Percentiles rank a stretch among this genome's conserved stretches.
Conservation (phyloP, 1,284 basidiomycete species). For the Xerocomus nothofagi region DNA sequence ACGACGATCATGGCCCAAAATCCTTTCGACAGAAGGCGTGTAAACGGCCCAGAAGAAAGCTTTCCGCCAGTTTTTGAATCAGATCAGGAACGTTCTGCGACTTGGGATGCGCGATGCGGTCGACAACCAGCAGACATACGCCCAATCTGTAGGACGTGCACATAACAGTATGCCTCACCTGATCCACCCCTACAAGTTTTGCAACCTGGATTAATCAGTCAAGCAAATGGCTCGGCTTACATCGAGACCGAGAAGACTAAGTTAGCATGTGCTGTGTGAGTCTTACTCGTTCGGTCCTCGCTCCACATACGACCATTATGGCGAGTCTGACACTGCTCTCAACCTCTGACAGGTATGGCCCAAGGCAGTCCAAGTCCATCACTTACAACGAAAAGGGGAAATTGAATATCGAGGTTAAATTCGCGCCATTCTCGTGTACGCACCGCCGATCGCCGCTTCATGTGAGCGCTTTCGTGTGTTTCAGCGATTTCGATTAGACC, state of each 20-base stretch:
- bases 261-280: conserved; percentile 92
- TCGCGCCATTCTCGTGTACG: conserved; percentile 87
- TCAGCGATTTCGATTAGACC: not conserved
- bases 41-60: conserved; percentile 87
- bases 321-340: conserved; percentile 4
- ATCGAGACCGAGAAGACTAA: conserved; percentile 90
- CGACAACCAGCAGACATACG: conserved; percentile 66
- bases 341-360: conserved; percentile 75
- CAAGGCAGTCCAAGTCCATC: conserved; percentile 80
- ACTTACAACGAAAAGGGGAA: conserved; percentile 84
- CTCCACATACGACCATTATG: not conserved
- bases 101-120: conserved; percentile 20
- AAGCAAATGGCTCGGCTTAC: conserved; percentile 95
- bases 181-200: conserved; percentile 58
- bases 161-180: conserved; percentile 6
- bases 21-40: conserved; percentile 80
- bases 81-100: conserved; percentile 32
- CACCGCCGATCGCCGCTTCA: conserved; percentile 81
- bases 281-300: conserved; percentile 1
- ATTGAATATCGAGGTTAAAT: conserved; percentile 95
- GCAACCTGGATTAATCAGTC: conserved; percentile 84
- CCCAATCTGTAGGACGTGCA: conserved; percentile 72
- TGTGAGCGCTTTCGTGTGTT: conserved; percentile 48
- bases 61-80: conserved; percentile 61
- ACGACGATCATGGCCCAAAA: conserved; percentile 43